Conservation (phyloP, 2,329 filamentous ascomycete species). For the Pyricularia pennisetigena region DNA sequence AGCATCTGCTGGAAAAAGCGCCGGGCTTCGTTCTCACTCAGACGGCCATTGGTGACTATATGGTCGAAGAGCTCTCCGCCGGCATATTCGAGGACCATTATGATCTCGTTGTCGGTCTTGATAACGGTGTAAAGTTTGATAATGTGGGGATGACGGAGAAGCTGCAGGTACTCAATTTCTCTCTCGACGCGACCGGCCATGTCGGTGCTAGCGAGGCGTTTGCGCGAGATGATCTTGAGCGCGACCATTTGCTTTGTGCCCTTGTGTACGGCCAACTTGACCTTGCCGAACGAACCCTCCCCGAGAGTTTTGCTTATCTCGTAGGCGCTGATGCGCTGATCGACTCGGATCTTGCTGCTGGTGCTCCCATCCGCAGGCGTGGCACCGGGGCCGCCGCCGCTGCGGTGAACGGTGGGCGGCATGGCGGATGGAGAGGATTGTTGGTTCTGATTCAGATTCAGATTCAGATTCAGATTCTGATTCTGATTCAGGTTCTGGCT, state of each 20-base stretch:
- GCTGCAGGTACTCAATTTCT: constrained; percentile 95
- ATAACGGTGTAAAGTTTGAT: constrained; percentile 99
- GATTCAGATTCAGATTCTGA: background rate
- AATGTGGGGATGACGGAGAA: constrained; percentile 93
- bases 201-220: constrained; percentile 91
- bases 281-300: constrained; percentile 96
- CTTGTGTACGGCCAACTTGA: constrained; percentile 90
- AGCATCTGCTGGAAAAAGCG: constrained; percentile 99
- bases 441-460: background rate
- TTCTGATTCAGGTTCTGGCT: background rate
- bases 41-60: constrained; percentile 86
- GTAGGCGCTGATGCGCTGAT: constrained; percentile 86
- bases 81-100: constrained; percentile 98
- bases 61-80: constrained; percentile 97
- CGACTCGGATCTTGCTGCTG: constrained; percentile 22
- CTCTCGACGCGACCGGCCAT: constrained; percentile 97
- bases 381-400: background rate
- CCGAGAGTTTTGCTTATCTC: constrained; percentile 83
- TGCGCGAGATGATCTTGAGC: constrained; percentile 93
- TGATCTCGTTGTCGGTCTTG: constrained; percentile 86
- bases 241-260: constrained; percentile 92
- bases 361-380: background rate
- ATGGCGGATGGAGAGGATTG: background rate
- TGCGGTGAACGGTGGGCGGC: constrained; percentile 1
- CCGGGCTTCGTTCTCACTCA: constrained; percentile 85